Percentiles rank a stretch among this genome's conserved stretches.
Conservation (phyloP, 75 land plant species). For the Pinus taeda region DNA sequence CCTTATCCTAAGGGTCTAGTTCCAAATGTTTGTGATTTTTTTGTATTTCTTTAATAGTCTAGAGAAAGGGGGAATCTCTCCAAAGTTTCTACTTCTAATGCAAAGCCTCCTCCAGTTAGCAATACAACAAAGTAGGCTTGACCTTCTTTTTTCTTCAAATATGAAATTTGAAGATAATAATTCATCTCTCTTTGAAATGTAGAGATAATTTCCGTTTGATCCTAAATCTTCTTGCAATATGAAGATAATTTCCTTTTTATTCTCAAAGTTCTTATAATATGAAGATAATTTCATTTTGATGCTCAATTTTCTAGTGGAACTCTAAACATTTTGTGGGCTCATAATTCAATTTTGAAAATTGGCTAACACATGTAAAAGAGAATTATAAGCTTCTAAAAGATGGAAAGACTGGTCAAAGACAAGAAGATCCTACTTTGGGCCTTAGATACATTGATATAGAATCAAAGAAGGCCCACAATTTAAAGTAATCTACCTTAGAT, state of each 20-base stretch:
- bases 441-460: constrained; percentile 62
- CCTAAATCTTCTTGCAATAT: too few relatives aligned
- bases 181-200: too few relatives aligned
- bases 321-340: constrained; percentile 1
- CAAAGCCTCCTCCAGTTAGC: constrained; percentile 21
- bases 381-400: constrained; percentile 89
- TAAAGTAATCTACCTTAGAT: constrained; percentile 44
- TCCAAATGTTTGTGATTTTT: background rate
- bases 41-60: constrained; percentile 27
- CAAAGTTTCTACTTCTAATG: constrained; percentile 71
- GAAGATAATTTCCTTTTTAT: too few relatives aligned
- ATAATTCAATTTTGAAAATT: constrained; percentile 66
- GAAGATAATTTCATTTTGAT: too few relatives aligned
- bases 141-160: too few relatives aligned
- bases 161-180: too few relatives aligned
- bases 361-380: constrained; percentile 78
- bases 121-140: constrained; percentile 45
- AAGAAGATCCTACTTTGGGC: constrained; percentile 67
- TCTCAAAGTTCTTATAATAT: too few relatives aligned
- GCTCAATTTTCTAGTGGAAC: background rate
- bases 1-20: too few relatives aligned
- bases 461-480: constrained; percentile 47
- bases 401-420: constrained; percentile 54
- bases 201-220: too few relatives aligned
- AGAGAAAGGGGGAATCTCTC: constrained; percentile 71